Percentiles rank a stretch among this genome's conserved stretches.
Evolutionary conservation across 2,329 filamentous ascomycete genomes (phyloP).

Genomic region (Hymenoscyphus infarciens): DNA sequence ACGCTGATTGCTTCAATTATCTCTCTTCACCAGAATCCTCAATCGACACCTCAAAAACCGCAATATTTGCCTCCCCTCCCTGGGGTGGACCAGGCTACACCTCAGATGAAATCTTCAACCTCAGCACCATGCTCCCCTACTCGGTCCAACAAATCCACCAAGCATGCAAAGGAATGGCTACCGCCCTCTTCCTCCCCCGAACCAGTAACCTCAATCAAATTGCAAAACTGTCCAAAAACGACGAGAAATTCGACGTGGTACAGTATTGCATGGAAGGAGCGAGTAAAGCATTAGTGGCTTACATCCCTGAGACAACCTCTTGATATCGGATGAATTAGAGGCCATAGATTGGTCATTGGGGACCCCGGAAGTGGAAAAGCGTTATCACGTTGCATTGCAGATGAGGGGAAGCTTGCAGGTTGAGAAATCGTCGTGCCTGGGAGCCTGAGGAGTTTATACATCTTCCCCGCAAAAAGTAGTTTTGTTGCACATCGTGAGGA

Average conservation of each 20-base stretch:
- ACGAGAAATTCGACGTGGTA: slow-evolving; percentile 64
- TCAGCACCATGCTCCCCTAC: slow-evolving; percentile 87
- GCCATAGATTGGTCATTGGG: background rate
- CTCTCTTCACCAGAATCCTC: slow-evolving; percentile 19
- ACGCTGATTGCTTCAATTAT: slow-evolving; percentile 73
- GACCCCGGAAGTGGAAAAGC: background rate
- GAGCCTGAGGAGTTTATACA: slow-evolving; percentile 12
- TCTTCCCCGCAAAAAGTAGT: background rate
- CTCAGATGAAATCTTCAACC: slow-evolving; percentile 70
- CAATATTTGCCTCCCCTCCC: slow-evolving; percentile 69
- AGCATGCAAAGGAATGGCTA: slow-evolving; percentile 56
- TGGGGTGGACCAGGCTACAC: slow-evolving; percentile 70
- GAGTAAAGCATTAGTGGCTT: slow-evolving; percentile 76
- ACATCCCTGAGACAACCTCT: slow-evolving; percentile 44
- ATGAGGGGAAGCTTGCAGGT: slow-evolving; percentile 1
- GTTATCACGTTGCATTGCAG: background rate
- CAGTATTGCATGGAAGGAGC: slow-evolving; percentile 92
- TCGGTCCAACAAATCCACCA: slow-evolving; percentile 59
- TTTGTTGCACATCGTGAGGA: slow-evolving; percentile 19
- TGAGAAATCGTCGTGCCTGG: slow-evolving; percentile 7
- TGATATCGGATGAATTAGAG: slow-evolving; percentile 1
- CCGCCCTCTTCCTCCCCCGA: slow-evolving; percentile 79
- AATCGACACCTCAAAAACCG: slow-evolving; percentile 33
- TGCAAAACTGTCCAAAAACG: slow-evolving; percentile 50
- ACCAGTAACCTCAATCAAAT: slow-evolving; percentile 81